Conservation (phyloP, 352 stramenopile genomes). For the Chrysophaeum taylorii region DNA sequence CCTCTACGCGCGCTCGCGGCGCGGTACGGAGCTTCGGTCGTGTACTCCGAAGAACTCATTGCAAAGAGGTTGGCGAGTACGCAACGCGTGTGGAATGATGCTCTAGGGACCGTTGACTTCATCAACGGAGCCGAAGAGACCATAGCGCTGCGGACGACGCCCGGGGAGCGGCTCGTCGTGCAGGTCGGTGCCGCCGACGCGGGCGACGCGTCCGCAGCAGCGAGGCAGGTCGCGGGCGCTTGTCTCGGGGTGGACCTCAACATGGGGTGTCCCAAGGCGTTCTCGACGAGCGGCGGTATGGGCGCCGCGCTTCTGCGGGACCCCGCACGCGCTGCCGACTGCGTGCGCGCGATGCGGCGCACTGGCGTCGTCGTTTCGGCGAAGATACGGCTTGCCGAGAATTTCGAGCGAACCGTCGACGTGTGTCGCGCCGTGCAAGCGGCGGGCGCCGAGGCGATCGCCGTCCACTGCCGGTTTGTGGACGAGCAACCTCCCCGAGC, state of each 20-base stretch:
- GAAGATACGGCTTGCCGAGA: conserved; percentile 46
- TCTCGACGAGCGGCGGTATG: conserved; percentile 30
- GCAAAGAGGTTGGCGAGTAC: conserved; percentile 75
- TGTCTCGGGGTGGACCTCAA: conserved; percentile 49
- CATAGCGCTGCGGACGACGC: conserved; percentile 39
- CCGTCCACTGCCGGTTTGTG: conserved; percentile 39
- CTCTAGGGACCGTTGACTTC: conserved; percentile 64
- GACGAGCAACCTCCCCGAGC: not conserved
- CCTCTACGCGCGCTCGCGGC: conserved; percentile 76
- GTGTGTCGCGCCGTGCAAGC: conserved; percentile 41
- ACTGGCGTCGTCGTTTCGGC: conserved; percentile 38
- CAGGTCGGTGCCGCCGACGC: conserved; percentile 64
- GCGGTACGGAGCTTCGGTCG: conserved; percentile 74
- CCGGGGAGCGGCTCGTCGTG: conserved; percentile 58
- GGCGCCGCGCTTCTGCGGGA: conserved; percentile 45
- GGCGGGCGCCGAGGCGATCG: conserved; percentile 45
- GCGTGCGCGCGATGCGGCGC: not conserved
- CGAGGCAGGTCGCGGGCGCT: not conserved
- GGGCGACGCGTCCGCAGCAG: not conserved
- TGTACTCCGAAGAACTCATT: conserved; percentile 88
- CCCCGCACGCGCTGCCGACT: conserved; percentile 29
- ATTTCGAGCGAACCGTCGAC: conserved; percentile 28
- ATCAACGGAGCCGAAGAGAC: conserved; percentile 21
- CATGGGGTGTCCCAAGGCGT: conserved; percentile 33
- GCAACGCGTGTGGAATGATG: conserved; percentile 63